Evolutionary conservation across 2,329 filamentous ascomycete species (phyloP).

Genomic region (Microcyclosporella mali): DNA sequence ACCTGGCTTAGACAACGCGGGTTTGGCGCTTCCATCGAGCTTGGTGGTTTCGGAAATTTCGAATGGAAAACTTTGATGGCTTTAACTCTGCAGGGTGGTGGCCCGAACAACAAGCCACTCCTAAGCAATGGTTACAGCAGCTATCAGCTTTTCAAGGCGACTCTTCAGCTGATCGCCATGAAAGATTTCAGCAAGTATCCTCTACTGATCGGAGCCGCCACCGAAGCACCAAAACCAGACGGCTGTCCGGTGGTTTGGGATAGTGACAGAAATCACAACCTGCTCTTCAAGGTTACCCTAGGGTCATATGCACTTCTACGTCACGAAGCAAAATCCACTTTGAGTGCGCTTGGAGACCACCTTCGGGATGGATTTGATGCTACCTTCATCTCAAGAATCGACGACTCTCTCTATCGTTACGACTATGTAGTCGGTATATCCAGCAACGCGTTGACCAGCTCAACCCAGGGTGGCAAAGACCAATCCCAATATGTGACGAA

Average conservation of each 20-base stretch:
- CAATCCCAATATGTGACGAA: slow-evolving; percentile 32
- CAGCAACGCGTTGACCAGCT: slow-evolving; percentile 15
- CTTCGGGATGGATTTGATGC: slow-evolving; percentile 74
- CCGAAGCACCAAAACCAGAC: slow-evolving; percentile 33
- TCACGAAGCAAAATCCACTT: slow-evolving; percentile 66
- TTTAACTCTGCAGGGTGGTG: slow-evolving; percentile 71
- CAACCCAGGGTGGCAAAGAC: not conserved
- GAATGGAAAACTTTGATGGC: slow-evolving; percentile 83
- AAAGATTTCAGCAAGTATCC: slow-evolving; percentile 64
- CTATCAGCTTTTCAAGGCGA: slow-evolving; percentile 91
- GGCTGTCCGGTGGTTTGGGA: slow-evolving; percentile 71
- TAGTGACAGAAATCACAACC: slow-evolving; percentile 64
- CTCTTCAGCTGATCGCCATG: slow-evolving; percentile 75
- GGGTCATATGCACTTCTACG: slow-evolving; percentile 74
- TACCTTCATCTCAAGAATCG: slow-evolving; percentile 65
- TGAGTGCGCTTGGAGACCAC: slow-evolving; percentile 68
- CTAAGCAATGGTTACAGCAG: slow-evolving; percentile 77
- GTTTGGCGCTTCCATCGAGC: slow-evolving; percentile 61
- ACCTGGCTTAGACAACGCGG: slow-evolving; percentile 87
- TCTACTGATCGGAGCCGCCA: slow-evolving; percentile 41
- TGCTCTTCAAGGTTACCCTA: slow-evolving; percentile 82
- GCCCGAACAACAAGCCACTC: slow-evolving; percentile 61
- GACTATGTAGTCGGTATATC: slow-evolving; percentile 46
- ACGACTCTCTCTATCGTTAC: slow-evolving; percentile 48
- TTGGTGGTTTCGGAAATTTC: slow-evolving; percentile 85